Percentiles rank a stretch among this genome's conserved stretches.
These are phyloP conservation scores for Dipteronia dyeriana DNA, from an alignment of 345 rosid genomes.

Conservation along the genomic window DNA sequence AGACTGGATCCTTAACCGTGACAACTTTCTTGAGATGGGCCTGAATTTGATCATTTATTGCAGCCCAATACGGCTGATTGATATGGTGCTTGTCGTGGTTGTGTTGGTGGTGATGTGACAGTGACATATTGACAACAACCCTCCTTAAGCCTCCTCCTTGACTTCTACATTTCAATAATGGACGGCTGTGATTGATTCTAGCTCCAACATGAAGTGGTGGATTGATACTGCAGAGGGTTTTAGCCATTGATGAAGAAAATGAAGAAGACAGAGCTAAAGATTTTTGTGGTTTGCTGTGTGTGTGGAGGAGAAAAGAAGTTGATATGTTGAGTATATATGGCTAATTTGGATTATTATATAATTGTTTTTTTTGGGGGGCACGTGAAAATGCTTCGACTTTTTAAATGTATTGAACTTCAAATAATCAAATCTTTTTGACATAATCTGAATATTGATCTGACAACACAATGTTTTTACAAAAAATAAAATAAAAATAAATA, in stretches of 20 bases:
- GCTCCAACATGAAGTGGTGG: background rate
- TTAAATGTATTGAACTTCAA: background rate
- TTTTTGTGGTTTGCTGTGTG: no score
- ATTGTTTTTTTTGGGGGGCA: background rate
- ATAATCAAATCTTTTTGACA: no score
- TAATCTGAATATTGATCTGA: no score
- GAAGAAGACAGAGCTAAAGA: no score
- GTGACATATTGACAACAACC: background rate
- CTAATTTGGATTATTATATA: no score
- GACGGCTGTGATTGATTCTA: slow-evolving; percentile 15
- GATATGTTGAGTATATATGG: no score
- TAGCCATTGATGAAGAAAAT: background rate
- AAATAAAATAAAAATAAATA: no score
- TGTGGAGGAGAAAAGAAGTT: background rate
- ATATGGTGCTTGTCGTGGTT: no score
- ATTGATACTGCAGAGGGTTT: slow-evolving; percentile 7
- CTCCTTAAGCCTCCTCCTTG: slow-evolving; percentile 8
- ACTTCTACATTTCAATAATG: background rate
- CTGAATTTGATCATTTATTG: slow-evolving; percentile 39
- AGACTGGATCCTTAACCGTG: slow-evolving; percentile 29
- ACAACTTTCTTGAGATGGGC: slow-evolving; percentile 45
- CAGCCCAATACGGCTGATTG: slow-evolving; percentile 35
- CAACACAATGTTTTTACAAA: background rate
- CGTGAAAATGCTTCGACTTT: background rate
- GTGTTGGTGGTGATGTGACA: background rate